These are phyloP conservation scores for Karstenula rhodostoma DNA, from an alignment of 2,329 filamentous ascomycete genomes.

Conservation along the genomic window DNA sequence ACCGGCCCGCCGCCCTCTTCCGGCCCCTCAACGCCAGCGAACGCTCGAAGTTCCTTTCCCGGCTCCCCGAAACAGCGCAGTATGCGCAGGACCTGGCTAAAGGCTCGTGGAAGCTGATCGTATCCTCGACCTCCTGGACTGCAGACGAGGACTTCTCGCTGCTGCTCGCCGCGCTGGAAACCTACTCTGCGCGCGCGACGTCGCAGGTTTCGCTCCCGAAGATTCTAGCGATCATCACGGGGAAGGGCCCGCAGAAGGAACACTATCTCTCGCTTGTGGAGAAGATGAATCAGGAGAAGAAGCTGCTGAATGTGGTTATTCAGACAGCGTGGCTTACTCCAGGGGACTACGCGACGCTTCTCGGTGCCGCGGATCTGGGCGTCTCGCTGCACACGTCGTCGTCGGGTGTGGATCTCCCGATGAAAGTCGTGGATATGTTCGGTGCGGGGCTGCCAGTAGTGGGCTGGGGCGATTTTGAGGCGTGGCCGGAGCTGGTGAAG, in stretches of 20 bases:
- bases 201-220: slow-evolving; percentile 63
- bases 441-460: slow-evolving; percentile 90
- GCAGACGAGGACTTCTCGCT: slow-evolving; percentile 94
- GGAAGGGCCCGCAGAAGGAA: slow-evolving; percentile 85
- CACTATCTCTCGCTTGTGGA: slow-evolving; percentile 75
- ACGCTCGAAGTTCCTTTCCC: slow-evolving; percentile 65
- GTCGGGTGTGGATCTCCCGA: slow-evolving; percentile 93
- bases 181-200: slow-evolving; percentile 68
- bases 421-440: slow-evolving; percentile 99
- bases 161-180: slow-evolving; percentile 80
- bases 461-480: slow-evolving; percentile 85
- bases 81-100: slow-evolving; percentile 67
- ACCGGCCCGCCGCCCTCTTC: slow-evolving; percentile 85
- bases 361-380: slow-evolving; percentile 87
- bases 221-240: slow-evolving; percentile 90
- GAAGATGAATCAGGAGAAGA: slow-evolving; percentile 66
- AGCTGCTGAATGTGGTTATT: slow-evolving; percentile 75
- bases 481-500: slow-evolving; percentile 88
- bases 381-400: slow-evolving; percentile 92
- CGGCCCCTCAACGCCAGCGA: slow-evolving; percentile 66
- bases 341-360: slow-evolving; percentile 81
- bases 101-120: slow-evolving; percentile 72
- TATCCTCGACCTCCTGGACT: slow-evolving; percentile 97
- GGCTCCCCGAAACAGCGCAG: slow-evolving; percentile 69
- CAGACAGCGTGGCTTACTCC: slow-evolving; percentile 85